Conservation (phyloP, 768 basidiomycete species). For the Phanerochaete carnosa region DNA sequence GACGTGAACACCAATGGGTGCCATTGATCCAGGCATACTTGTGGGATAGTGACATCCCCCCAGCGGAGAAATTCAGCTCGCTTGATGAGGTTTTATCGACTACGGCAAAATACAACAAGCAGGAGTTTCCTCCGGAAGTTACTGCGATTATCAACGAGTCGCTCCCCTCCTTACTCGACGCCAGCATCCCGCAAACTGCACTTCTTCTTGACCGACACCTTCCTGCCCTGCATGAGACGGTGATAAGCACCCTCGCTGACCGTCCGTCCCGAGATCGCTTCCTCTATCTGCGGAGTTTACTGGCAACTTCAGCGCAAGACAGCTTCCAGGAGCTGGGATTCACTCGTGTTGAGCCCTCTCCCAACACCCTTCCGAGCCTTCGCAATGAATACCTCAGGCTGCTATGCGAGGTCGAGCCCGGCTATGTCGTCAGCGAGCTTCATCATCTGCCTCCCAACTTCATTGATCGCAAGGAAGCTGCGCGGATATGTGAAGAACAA, state of each 20-base stretch:
- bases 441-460: conserved; percentile 47
- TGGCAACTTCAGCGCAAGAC: conserved; percentile 52
- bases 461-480: conserved; percentile 54
- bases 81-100: conserved; percentile 58
- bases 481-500: conserved; percentile 62
- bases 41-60: conserved; percentile 61
- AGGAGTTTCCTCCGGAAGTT: conserved; percentile 54
- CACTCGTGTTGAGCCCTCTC: conserved; percentile 31
- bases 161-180: conserved; percentile 61
- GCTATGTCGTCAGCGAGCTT: conserved; percentile 59
- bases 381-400: conserved; percentile 66
- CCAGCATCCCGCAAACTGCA: conserved; percentile 66
- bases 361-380: conserved; percentile 45
- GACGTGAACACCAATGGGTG: conserved; percentile 73
- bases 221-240: conserved; percentile 64
- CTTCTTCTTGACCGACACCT: conserved; percentile 64
- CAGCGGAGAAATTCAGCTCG: conserved; percentile 60
- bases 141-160: conserved; percentile 49
- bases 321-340: conserved; percentile 30
- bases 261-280: conserved; percentile 54
- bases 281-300: conserved; percentile 72
- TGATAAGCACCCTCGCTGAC: conserved; percentile 47
- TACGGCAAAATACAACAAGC: conserved; percentile 45
- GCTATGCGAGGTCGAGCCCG: conserved; percentile 69
- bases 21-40: conserved; percentile 71